These are phyloP conservation scores for Nemania abortiva DNA, from an alignment of 2,329 filamentous ascomycete genomes.

Conservation along the genomic window DNA sequence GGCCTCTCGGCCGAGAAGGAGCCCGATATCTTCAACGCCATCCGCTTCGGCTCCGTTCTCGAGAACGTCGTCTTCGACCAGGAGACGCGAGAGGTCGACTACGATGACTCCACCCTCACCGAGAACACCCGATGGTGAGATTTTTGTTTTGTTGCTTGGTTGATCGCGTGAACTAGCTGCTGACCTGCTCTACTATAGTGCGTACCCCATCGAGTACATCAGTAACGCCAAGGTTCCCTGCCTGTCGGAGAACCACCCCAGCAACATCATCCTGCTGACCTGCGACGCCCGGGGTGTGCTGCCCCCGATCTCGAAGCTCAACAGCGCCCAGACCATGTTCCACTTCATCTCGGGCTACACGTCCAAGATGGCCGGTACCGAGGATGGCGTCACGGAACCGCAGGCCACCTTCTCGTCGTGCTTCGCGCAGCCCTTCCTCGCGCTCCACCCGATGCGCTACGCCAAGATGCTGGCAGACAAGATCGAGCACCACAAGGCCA, in stretches of 20 bases:
- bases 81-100: conserved; percentile 89
- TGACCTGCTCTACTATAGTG: conserved; percentile 58
- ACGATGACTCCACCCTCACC: conserved; percentile 92
- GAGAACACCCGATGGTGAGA: conserved; percentile 91
- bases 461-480: conserved; percentile 98
- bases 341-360: conserved; percentile 99
- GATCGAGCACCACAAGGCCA: conserved; percentile 94
- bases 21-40: conserved; percentile 95
- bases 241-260: conserved; percentile 85
- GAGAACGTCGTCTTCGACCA: conserved; percentile 99
- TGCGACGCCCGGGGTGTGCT: conserved; percentile 98
- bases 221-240: conserved; percentile 99
- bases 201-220: conserved; percentile 99
- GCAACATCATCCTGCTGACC: conserved; percentile 97
- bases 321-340: conserved; percentile 98
- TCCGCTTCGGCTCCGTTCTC: conserved; percentile 95
- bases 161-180: conserved; percentile 32
- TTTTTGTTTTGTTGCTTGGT: not conserved
- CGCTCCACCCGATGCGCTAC: conserved; percentile 98
- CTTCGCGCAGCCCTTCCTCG: conserved; percentile 99
- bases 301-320: conserved; percentile 96
- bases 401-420: conserved; percentile 99
- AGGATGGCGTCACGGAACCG: conserved; percentile 95
- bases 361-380: conserved; percentile 99
- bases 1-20: conserved; percentile 98